These are phyloP conservation scores for Aspergillus phoenicis DNA, from an alignment of 2,329 filamentous ascomycete species.

Conservation along the genomic window DNA sequence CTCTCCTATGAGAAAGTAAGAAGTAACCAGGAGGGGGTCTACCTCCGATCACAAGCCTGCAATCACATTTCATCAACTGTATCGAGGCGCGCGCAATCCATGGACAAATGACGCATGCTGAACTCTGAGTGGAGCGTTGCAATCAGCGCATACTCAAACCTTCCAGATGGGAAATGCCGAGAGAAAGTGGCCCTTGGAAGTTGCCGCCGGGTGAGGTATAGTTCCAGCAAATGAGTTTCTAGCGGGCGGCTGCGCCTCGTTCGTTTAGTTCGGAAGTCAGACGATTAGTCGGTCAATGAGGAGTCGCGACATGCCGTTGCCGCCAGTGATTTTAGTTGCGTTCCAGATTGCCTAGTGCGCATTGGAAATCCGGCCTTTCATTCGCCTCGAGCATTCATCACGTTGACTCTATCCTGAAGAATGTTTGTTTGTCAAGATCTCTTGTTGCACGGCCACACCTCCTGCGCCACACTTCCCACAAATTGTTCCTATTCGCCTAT, in stretches of 20 bases:
- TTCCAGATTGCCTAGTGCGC: not conserved
- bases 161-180: not conserved
- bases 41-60: not conserved
- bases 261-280: conserved; percentile 8
- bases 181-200: not conserved
- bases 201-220: conserved; percentile 9
- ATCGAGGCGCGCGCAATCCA: not conserved
- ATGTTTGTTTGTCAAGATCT: not conserved
- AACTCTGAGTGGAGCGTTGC: not conserved
- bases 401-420: not conserved
- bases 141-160: not conserved
- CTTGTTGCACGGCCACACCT: not conserved
- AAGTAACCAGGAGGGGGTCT: not conserved
- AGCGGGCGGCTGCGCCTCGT: conserved; percentile 13
- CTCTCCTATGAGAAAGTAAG: not conserved
- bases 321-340: not conserved
- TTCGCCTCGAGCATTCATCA: not conserved
- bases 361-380: not conserved
- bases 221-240: not conserved
- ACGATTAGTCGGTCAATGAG: not conserved
- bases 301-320: not conserved
- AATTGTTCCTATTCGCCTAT: not conserved
- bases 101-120: not conserved
- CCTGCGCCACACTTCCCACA: not conserved
- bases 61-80: not conserved